Evolutionary conservation across 306 rosid genomes (phyloP), one percentile per base, ranked within the genome.

Genomic region (Erythrophleum fordii): DNA sequence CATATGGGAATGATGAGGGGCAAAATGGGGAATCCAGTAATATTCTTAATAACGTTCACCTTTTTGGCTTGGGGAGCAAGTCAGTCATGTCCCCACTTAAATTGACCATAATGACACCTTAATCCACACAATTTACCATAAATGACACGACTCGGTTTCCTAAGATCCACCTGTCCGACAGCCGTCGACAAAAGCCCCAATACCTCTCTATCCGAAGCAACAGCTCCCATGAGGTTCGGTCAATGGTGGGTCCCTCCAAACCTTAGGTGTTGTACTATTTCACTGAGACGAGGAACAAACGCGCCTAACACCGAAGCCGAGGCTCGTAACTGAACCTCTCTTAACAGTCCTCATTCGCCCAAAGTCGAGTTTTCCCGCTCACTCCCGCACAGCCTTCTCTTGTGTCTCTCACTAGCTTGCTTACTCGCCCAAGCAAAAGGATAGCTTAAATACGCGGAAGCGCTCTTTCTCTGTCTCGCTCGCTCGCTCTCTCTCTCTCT

Each of bases 351-450:
- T 20, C 34, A 5, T n/a, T 11, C 2, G 17, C 70, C 70, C 29
- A 6, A 6, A 52, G 73, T 66, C 39, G 70, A 77, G 62, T 73
- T 84, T 94, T 94, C 95, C 98, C 98, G 94, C 98, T 86, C 91
- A 58, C 73, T 26, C 77, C 34, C 81, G n/a, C n/a, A 59, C 66
- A 59, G 3, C 5, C 2, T 22, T 16, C 26, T 53, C 59, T 0
- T 4, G 59, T 8, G 14, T 56, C 77, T 26, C 55, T 34, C 71
- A 60, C 67, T 60, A 17, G n/a, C 75, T 29, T 16, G 4, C 73
- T 69, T 79, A 1, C 83, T 65, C 80, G 44, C 76, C 80, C 78
- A 65, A 77, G 87, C 72, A 80, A 26, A 29, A 49, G 55, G 5
- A 44, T 29, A 71, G 77, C 80, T 56, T 80, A 52, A 34, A 45